Evolutionary conservation across 2,329 filamentous ascomycete genomes (phyloP).

Genomic region (Ascochyta lentis): DNA sequence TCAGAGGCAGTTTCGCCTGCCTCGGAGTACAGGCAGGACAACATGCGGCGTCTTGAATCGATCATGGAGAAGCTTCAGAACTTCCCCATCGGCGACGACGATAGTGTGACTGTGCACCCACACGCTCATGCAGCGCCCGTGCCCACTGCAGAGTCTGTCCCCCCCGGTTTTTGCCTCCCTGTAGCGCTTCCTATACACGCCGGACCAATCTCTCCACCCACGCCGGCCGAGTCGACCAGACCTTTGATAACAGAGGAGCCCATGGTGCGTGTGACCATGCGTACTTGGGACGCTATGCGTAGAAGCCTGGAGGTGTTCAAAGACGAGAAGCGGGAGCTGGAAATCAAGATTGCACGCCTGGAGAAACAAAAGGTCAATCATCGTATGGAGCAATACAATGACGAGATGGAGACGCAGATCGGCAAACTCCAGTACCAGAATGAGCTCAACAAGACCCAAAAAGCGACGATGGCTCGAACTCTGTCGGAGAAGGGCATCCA

Average conservation of each 20-base stretch:
- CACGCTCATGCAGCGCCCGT: neutral
- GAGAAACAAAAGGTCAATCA: neutral
- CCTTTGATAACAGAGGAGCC: neutral
- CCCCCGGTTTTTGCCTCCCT: neutral
- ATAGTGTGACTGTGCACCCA: neutral
- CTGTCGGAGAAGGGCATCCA: slow-evolving; percentile 24
- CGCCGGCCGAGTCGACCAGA: slow-evolving; percentile 8
- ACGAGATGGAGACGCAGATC: slow-evolving; percentile 9
- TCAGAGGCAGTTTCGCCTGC: neutral
- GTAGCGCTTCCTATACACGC: neutral
- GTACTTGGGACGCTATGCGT: slow-evolving; percentile 9
- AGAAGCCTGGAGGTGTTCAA: slow-evolving; percentile 1
- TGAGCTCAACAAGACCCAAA: slow-evolving; percentile 25
- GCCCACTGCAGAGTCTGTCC: neutral
- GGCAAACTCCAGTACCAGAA: slow-evolving; percentile 27
- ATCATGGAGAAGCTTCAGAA: neutral
- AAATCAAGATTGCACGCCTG: slow-evolving; percentile 1
- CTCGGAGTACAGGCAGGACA: neutral
- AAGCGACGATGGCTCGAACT: slow-evolving; percentile 24
- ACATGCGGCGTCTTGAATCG: slow-evolving; percentile 6
- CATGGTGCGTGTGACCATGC: slow-evolving; percentile 16
- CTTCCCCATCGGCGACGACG: neutral
- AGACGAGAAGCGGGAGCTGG: slow-evolving; percentile 13
- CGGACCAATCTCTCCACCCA: slow-evolving; percentile 9
- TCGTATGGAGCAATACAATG: neutral